Conservation (phyloP, 2,329 filamentous ascomycete species). For the Bipolaris cookei region DNA sequence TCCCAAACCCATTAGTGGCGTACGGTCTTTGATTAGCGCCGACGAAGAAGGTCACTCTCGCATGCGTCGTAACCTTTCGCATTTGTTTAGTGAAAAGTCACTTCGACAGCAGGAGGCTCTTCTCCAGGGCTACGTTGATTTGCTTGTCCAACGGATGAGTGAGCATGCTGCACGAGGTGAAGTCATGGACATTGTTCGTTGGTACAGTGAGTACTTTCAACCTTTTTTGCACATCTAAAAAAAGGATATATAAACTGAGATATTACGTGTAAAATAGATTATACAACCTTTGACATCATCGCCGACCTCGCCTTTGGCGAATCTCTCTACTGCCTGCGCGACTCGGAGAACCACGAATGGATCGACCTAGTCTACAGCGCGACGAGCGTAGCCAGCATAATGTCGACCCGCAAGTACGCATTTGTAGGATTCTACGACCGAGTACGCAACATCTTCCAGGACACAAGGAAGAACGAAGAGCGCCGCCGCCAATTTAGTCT, state of each 20-base stretch:
- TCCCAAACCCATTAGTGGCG: slow-evolving; percentile 37
- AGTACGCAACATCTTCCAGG: slow-evolving; percentile 16
- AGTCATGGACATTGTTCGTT: slow-evolving; percentile 35
- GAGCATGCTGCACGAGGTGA: slow-evolving; percentile 23
- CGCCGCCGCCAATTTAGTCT: slow-evolving; percentile 28
- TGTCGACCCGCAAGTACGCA: slow-evolving; percentile 25
- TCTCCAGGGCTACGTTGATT: slow-evolving; percentile 49
- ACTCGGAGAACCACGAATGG: slow-evolving; percentile 40
- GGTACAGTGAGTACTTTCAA: slow-evolving; percentile 29
- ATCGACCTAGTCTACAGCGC: slow-evolving; percentile 27
- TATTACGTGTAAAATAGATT: background rate
- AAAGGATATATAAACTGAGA: too few species aligned
- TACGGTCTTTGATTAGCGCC: slow-evolving; percentile 33
- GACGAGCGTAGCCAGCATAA: slow-evolving; percentile 15
- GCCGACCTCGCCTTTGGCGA: slow-evolving; percentile 43
- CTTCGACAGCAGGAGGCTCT: slow-evolving; percentile 51
- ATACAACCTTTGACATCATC: slow-evolving; percentile 33
- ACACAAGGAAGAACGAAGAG: slow-evolving; percentile 7
- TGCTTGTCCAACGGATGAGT: slow-evolving; percentile 46
- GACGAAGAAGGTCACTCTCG: slow-evolving; percentile 44
- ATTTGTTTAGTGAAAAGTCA: slow-evolving; percentile 53
- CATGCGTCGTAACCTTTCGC: slow-evolving; percentile 47
- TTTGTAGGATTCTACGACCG: slow-evolving; percentile 28
- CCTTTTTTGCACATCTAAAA: too few species aligned
- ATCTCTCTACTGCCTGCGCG: slow-evolving; percentile 40